A percentile compares a stretch with the other conserved stretches of the same genome.
These are phyloP conservation scores for Aspergillus clavatus DNA, from an alignment of 2,329 filamentous ascomycete species.

Conservation along the genomic window DNA sequence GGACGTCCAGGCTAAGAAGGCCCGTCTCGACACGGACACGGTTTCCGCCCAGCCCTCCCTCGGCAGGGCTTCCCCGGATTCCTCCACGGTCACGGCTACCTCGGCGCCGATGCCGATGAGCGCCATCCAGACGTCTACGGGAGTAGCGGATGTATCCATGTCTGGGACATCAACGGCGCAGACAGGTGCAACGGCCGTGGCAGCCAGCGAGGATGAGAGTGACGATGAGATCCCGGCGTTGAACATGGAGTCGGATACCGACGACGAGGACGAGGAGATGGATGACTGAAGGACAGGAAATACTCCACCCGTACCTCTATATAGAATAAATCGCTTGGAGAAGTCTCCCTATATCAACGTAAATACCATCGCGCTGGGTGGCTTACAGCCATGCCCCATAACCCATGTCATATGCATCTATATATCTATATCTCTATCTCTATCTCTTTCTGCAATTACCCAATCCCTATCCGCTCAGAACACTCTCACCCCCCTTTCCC, in stretches of 20 bases:
- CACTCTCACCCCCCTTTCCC: conserved; percentile 49
- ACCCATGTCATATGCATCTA: not conserved
- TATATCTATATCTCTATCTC: not conserved
- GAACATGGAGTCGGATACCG: conserved; percentile 45
- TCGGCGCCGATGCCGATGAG: conserved; percentile 8
- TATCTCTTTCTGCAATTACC: too few species aligned
- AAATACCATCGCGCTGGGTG: not conserved
- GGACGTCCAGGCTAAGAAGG: conserved; percentile 32
- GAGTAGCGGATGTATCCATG: conserved; percentile 7
- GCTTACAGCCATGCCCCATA: not conserved
- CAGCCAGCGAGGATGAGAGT: conserved; percentile 36
- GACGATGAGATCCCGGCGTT: conserved; percentile 49
- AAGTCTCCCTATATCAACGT: too few species aligned
- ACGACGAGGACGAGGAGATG: conserved; percentile 42
- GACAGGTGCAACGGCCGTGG: conserved; percentile 4
- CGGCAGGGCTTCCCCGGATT: conserved; percentile 10
- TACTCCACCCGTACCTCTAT: too few species aligned
- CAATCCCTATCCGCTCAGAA: conserved; percentile 16
- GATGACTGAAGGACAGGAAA: conserved; percentile 26
- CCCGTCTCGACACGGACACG: conserved; percentile 24
- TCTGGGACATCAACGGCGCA: conserved; percentile 3
- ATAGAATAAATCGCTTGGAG: too few species aligned
- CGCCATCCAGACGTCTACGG: conserved; percentile 2
- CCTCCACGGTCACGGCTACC: conserved; percentile 15
- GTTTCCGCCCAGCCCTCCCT: conserved; percentile 8